Evolutionary conservation across 2,329 filamentous ascomycete genomes (phyloP), one percentile per base, ranked within the genome.

Genomic region (Thermoascus crustaceus): DNA sequence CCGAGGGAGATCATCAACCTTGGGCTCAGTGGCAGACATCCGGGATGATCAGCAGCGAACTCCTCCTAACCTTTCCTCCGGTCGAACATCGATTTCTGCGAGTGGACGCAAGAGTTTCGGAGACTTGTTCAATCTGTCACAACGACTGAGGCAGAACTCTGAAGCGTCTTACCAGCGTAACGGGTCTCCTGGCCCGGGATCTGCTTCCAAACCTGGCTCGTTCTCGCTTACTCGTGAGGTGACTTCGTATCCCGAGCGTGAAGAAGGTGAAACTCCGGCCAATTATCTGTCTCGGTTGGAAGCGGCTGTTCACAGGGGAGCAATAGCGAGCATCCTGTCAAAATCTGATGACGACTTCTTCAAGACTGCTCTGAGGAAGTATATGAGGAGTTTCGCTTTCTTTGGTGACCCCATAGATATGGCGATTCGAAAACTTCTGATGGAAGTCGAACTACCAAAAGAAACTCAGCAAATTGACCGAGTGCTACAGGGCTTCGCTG

Each of bases 381-480:
- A 94, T 54, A 96, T 96, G 82, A 79, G 89, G 35, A 82, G 82
- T 13, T 96, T 96, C 60, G 79, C 81, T 34, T 96, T 96, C 64
- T 96, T 95, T 52, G 88, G 86, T 18, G 89, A 96, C 49, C 91
- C 91, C 0, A 89, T 98, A 68, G 91, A 98, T 57, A 96, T 98
- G 87, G 85, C 89, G 2, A 80, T 96, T 44, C 80, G 91, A 23
- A 96, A 96, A 58, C 73, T 98, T 32, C 71, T 98, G 37, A 94
- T 96, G 84, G 88, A 95, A 55, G 87, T 91, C 3, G 89, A 96
- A 58, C 65, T 98, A 20, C 91, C 91, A 3, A 94, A 93, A 50
- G 91, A 98, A 64, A 96, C 91, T 0, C 91, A 98, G 60, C 91
- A 98, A 52, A 96, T 98, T 44, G 91, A 98, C 60, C 77, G 91